A percentile compares a stretch with the other conserved stretches of the same genome.
phyloP scores from a whole-genome alignment of 257 asterid species.

The Plantago major region DNA sequence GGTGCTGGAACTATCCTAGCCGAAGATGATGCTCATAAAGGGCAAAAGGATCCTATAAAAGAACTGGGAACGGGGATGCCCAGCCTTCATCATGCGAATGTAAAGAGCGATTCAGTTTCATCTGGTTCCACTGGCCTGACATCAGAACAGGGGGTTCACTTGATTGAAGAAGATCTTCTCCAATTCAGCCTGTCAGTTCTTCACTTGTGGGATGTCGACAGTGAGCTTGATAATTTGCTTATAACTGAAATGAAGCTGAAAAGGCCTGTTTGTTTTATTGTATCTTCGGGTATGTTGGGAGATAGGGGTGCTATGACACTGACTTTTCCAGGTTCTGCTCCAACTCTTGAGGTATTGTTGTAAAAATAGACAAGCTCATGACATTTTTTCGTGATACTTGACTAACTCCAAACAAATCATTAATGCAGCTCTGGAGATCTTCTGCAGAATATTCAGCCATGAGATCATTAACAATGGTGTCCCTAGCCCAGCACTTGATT shows the following conservation, averaged over 20 bases:
- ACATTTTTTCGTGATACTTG: neutral
- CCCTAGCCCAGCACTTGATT: constrained; percentile 92
- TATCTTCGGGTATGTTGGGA: constrained; percentile 91
- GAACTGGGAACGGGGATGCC: constrained; percentile 33
- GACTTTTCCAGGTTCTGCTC: constrained; percentile 64
- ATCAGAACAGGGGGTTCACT: constrained; percentile 41
- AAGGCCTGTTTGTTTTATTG: constrained; percentile 56
- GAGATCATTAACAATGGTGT: constrained; percentile 92
- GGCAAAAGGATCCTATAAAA: constrained; percentile 26
- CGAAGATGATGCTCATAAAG: constrained; percentile 28
- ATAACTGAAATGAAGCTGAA: constrained; percentile 77
- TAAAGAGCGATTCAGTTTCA: constrained; percentile 25
- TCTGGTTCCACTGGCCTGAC: constrained; percentile 32
- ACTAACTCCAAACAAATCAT: constrained; percentile 18
- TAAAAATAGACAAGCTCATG: constrained; percentile 7
- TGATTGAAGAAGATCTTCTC: constrained; percentile 66
- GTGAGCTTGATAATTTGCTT: constrained; percentile 72
- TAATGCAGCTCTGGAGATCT: constrained; percentile 88
- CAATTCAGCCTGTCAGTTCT: constrained; percentile 80
- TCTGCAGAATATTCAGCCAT: constrained; percentile 88
- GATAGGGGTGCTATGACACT: constrained; percentile 90
- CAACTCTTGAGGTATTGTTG: constrained; percentile 72
- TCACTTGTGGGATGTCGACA: constrained; percentile 90
- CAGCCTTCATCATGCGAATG: constrained; percentile 32
- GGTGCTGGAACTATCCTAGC: constrained; percentile 36